A percentile compares a stretch with the other conserved stretches of the same genome.
These are phyloP conservation scores for Scenedesmus sp. DNA, from an alignment of 163 green algal species.

Conservation along the genomic window DNA sequence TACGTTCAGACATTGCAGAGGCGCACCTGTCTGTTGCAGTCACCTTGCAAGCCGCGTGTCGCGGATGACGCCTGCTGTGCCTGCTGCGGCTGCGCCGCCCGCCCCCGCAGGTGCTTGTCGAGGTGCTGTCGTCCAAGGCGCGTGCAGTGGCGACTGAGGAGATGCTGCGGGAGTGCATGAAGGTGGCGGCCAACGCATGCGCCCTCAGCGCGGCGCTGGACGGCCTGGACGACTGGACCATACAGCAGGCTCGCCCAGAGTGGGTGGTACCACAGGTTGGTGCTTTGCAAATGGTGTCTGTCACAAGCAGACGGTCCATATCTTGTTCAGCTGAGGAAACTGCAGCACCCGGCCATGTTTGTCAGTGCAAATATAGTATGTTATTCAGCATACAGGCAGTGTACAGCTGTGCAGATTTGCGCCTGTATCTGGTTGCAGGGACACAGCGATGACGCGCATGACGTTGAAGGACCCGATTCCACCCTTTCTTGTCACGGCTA, in stretches of 20 bases:
- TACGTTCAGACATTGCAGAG: no score
- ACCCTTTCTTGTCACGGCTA: neutral
- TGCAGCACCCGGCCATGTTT: no score
- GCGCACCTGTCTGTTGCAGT: no score
- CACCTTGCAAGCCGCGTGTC: neutral
- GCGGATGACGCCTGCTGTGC: neutral
- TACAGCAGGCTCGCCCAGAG: constrained; percentile 12
- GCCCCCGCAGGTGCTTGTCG: constrained; percentile 50
- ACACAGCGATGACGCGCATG: no score
- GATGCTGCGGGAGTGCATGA: constrained; percentile 60
- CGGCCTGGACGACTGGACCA: constrained; percentile 64
- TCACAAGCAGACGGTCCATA: no score
- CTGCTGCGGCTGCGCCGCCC: neutral
- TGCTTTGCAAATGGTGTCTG: no score
- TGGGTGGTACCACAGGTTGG: neutral
- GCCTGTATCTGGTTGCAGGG: no score
- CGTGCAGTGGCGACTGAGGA: constrained; percentile 25
- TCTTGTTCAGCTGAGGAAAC: no score
- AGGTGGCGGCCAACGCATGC: constrained; percentile 64
- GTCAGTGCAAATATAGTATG: no score
- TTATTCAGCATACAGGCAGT: no score
- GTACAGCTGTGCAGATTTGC: no score
- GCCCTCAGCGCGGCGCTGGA: constrained; percentile 47
- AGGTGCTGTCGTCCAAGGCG: constrained; percentile 54
- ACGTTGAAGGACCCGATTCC: no score